Conservation (phyloP, 768 basidiomycete species). For the Lenzites betulinus region DNA sequence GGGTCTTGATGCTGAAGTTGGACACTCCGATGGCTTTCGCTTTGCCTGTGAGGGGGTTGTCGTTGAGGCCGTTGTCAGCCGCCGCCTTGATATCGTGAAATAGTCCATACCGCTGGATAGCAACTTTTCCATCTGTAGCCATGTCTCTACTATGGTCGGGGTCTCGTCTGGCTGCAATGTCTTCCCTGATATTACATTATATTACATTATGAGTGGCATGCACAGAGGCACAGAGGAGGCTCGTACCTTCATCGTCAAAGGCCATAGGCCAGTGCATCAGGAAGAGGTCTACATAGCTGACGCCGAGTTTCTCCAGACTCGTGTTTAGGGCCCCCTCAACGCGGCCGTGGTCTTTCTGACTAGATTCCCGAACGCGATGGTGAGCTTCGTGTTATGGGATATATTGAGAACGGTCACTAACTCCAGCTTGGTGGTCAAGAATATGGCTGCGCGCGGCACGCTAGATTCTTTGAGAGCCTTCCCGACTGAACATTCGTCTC, state of each 20-base stretch:
- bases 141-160: constrained; percentile 36
- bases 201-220: background rate
- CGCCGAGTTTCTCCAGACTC: constrained; percentile 32
- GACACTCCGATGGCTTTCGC: constrained; percentile 42
- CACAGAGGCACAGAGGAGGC: no score
- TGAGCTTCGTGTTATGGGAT: background rate
- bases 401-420: constrained; percentile 13
- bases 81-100: background rate
- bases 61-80: background rate
- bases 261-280: constrained; percentile 43
- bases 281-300: constrained; percentile 45
- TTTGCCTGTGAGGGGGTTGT: constrained; percentile 28
- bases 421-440: constrained; percentile 53
- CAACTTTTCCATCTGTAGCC: constrained; percentile 39
- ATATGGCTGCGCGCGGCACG: constrained; percentile 48
- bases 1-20: constrained; percentile 46
- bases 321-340: constrained; percentile 35
- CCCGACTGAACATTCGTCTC: constrained; percentile 50
- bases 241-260: constrained; percentile 4
- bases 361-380: constrained; percentile 35
- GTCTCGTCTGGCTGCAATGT: constrained; percentile 26
- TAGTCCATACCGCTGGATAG: constrained; percentile 29
- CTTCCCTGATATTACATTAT: background rate
- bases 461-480: constrained; percentile 46
- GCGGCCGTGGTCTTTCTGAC: constrained; percentile 30